Conservation (phyloP, 2,329 filamentous ascomycete genomes). For the Aspergillus hiratsukae region DNA sequence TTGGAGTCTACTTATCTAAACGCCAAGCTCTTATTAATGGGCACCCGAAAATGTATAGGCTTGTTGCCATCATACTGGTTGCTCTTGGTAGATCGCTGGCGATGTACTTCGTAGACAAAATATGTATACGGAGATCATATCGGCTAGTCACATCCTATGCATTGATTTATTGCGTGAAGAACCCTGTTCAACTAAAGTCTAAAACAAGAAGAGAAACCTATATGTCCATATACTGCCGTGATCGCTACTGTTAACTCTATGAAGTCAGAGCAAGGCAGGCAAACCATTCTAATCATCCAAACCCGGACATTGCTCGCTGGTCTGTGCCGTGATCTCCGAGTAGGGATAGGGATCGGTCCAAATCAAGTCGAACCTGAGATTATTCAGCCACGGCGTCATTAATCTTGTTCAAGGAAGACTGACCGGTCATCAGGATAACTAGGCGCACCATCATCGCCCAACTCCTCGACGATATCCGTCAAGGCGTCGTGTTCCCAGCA, state of each 20-base stretch:
- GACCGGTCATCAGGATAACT: slow-evolving; percentile 48
- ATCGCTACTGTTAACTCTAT: background rate
- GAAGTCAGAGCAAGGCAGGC: too few relatives aligned
- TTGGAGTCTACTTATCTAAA: background rate
- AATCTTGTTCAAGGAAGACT: slow-evolving; percentile 9
- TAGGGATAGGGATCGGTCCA: slow-evolving; percentile 55
- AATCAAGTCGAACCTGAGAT: slow-evolving; percentile 48
- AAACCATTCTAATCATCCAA: slow-evolving; percentile 37
- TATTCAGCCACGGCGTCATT: slow-evolving; percentile 2
- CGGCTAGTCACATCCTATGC: too few relatives aligned
- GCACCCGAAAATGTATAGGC: too few relatives aligned
- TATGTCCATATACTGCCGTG: background rate
- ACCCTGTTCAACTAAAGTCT: too few relatives aligned
- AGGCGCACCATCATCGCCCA: slow-evolving; percentile 50
- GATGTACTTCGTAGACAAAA: too few relatives aligned
- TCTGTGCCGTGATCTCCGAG: slow-evolving; percentile 40
- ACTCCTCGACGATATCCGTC: slow-evolving; percentile 47
- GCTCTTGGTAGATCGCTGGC: too few relatives aligned
- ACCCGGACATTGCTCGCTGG: slow-evolving; percentile 52
- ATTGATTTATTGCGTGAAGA: too few relatives aligned
- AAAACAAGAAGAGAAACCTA: background rate
- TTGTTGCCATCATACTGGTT: too few relatives aligned
- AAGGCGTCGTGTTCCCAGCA: slow-evolving; percentile 58
- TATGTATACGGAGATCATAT: too few relatives aligned
- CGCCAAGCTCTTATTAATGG: too few relatives aligned